These are phyloP conservation scores for Rhodotorula glutinis DNA, from an alignment of 1,284 basidiomycete genomes.

Conservation along the genomic window DNA sequence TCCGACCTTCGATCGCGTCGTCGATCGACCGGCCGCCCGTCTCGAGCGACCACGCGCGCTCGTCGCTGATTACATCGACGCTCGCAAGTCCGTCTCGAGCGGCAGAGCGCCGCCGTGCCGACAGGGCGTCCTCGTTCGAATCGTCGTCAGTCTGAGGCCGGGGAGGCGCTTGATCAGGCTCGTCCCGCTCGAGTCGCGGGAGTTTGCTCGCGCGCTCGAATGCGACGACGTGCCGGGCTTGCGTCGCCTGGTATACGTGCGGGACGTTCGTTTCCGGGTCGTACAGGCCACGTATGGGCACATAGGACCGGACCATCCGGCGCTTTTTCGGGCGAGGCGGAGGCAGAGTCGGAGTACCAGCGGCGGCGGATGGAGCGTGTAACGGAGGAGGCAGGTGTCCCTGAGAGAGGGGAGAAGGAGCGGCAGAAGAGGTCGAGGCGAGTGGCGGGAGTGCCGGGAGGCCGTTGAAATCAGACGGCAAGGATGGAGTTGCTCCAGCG, in stretches of 20 bases:
- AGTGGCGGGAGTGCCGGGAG: constrained; percentile 35
- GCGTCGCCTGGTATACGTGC: constrained; percentile 41
- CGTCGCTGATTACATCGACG: constrained; percentile 15
- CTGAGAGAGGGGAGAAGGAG: background rate
- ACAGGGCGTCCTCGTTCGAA: background rate
- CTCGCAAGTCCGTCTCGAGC: constrained; percentile 18
- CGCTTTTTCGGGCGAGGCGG: constrained; percentile 25
- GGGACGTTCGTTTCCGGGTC: constrained; percentile 42
- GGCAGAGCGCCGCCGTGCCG: constrained; percentile 3
- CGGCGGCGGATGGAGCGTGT: background rate
- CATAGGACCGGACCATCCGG: constrained; percentile 32
- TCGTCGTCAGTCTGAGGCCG: background rate
- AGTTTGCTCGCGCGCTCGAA: constrained; percentile 23
- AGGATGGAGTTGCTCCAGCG: constrained; percentile 38
- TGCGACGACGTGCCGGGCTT: constrained; percentile 27
- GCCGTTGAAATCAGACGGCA: constrained; percentile 36
- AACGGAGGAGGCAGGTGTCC: background rate
- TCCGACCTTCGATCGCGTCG: constrained; percentile 6
- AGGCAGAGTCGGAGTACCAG: constrained; percentile 1
- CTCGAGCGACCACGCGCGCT: constrained; percentile 13
- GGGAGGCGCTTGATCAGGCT: background rate
- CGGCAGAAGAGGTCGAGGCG: constrained; percentile 15
- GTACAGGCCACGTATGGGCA: constrained; percentile 41
- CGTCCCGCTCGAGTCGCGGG: constrained; percentile 15
- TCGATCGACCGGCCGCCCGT: background rate